A percentile compares a stretch with the other conserved stretches of the same genome.
These are phyloP conservation scores for Fusarium euwallaceae DNA, from an alignment of 2,329 filamentous ascomycete genomes.

Conservation along the genomic window DNA sequence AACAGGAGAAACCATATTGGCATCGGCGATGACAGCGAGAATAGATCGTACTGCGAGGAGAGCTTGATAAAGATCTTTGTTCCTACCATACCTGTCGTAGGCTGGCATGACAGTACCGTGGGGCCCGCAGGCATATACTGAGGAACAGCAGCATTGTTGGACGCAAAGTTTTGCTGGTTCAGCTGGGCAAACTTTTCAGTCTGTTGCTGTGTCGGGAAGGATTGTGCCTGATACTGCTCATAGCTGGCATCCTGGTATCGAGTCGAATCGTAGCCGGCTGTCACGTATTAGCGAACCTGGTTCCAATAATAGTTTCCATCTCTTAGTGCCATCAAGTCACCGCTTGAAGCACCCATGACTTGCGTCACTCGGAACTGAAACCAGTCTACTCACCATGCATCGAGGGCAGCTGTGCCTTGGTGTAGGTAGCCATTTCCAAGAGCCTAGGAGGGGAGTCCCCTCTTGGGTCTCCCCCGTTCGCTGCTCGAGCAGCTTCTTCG, in stretches of 20 bases:
- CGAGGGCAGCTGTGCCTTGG: slow-evolving; percentile 82
- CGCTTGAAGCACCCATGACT: slow-evolving; percentile 37
- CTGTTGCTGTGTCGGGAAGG: slow-evolving; percentile 62
- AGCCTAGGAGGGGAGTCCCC: slow-evolving; percentile 67
- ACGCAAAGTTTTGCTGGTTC: slow-evolving; percentile 68
- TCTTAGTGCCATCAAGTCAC: background rate
- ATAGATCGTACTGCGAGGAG: slow-evolving; percentile 79
- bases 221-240: slow-evolving; percentile 64
- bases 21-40: slow-evolving; percentile 66
- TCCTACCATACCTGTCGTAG: slow-evolving; percentile 75
- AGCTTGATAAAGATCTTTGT: slow-evolving; percentile 81
- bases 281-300: slow-evolving; percentile 27
- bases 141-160: slow-evolving; percentile 73
- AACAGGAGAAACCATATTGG: slow-evolving; percentile 78
- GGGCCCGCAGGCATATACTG: slow-evolving; percentile 74
- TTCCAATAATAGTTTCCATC: background rate
- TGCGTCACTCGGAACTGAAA: slow-evolving; percentile 4
- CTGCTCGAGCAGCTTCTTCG: slow-evolving; percentile 68
- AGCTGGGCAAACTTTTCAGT: slow-evolving; percentile 66
- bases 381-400: slow-evolving; percentile 79
- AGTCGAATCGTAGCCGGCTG: slow-evolving; percentile 70
- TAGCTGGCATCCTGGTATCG: slow-evolving; percentile 71
- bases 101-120: slow-evolving; percentile 78
- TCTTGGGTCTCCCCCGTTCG: slow-evolving; percentile 65
- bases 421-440: slow-evolving; percentile 66